Evolutionary conservation across 148 eudicot species (phyloP).

Genomic region (Rhododendron kiyosumense): DNA sequence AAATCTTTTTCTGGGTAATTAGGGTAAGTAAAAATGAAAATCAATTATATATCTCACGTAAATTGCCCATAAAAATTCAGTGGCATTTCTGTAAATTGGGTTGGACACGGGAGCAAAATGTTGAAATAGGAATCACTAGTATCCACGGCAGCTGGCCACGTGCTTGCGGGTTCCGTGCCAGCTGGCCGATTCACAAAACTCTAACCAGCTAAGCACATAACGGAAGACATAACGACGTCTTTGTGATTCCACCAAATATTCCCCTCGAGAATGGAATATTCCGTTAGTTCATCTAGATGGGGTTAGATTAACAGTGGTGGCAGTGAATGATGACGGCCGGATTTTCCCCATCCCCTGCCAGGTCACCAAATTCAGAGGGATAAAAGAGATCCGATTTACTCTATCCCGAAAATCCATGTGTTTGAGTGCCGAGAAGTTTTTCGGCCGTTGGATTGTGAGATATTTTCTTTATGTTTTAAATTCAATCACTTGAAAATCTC

Average conservation of each 20-base stretch:
- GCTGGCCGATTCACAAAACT: constrained; percentile 27
- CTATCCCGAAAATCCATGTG: no score
- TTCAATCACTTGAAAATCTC: accelerated
- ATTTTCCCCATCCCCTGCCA: constrained; percentile 12
- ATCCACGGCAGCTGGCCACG: constrained; percentile 32
- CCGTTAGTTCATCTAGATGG: constrained; percentile 6
- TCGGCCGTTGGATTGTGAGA: no score
- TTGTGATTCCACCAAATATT: background rate
- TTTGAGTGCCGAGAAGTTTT: no score
- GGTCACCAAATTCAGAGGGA: background rate
- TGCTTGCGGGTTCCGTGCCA: constrained; percentile 27
- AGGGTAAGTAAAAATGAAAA: background rate
- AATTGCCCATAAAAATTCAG: background rate
- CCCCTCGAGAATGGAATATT: background rate
- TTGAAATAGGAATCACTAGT: background rate
- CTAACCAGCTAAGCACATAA: constrained; percentile 32
- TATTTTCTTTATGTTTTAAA: no score
- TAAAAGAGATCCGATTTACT: background rate
- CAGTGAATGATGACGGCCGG: background rate
- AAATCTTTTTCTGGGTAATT: background rate
- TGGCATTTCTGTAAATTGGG: background rate
- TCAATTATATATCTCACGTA: no score
- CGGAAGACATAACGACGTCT: constrained; percentile 18
- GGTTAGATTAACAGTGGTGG: constrained; percentile 1
- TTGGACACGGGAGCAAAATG: background rate